Conservation (phyloP, 768 basidiomycete genomes). For the Lentinula sp. region DNA sequence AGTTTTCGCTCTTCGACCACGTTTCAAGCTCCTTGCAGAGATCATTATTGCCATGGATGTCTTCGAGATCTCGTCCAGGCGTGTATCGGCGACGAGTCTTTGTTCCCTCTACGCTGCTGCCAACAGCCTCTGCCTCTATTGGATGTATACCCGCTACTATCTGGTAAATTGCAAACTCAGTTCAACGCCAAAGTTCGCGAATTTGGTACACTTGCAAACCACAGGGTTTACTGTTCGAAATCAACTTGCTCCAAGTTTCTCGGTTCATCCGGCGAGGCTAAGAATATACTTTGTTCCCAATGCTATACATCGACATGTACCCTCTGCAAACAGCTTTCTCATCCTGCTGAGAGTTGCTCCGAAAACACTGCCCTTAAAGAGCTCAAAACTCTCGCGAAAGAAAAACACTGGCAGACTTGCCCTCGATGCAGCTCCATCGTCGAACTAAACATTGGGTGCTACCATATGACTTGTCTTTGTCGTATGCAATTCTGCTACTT, state of each 20-base stretch:
- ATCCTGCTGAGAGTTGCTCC: conserved; percentile 31
- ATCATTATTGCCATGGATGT: conserved; percentile 43
- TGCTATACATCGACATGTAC: conserved; percentile 39
- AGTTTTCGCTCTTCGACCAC: conserved; percentile 12
- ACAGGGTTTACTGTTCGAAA: conserved; percentile 47
- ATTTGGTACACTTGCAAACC: conserved; percentile 30
- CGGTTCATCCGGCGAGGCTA: conserved; percentile 25
- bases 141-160: conserved; percentile 22
- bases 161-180: conserved; percentile 14
- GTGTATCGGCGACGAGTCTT: conserved; percentile 41
- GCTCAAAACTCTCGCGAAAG: conserved; percentile 37
- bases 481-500: conserved; percentile 57
- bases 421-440: conserved; percentile 51
- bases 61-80: conserved; percentile 31
- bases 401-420: conserved; percentile 56
- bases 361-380: conserved; percentile 36
- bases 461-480: conserved; percentile 62
- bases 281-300: conserved; percentile 26
- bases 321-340: conserved; percentile 41
- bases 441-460: conserved; percentile 52
- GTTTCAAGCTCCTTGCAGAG: conserved; percentile 36
- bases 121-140: conserved; percentile 24
- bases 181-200: conserved; percentile 41
- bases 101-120: conserved; percentile 50
- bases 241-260: conserved; percentile 50